Evolutionary conservation across 140 eudicot genomes (phyloP).

Genomic region (Cichorium intybus): DNA sequence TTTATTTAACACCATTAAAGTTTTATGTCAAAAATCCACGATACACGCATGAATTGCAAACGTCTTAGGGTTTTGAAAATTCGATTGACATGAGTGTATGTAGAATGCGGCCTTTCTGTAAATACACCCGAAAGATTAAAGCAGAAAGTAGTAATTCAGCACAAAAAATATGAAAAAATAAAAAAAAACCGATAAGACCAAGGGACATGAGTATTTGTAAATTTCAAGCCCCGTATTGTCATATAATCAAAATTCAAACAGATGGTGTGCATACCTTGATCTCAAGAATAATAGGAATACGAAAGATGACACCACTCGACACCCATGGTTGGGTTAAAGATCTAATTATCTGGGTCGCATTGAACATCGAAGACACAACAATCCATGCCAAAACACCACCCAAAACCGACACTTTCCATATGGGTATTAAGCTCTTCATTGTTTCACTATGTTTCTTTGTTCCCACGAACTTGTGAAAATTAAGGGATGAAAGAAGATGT

Average conservation of each 20-base stretch:
- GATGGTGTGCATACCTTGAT: slow-evolving; percentile 75
- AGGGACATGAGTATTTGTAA: background rate
- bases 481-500: slow-evolving; percentile 15
- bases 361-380: slow-evolving; percentile 52
- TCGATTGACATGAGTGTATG: slow-evolving; percentile 10
- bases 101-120: slow-evolving; percentile 6
- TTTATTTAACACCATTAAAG: too few species aligned
- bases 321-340: slow-evolving; percentile 81
- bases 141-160: background rate
- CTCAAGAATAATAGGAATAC: slow-evolving; percentile 46
- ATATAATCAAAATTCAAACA: slow-evolving; percentile 30
- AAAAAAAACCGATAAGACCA: background rate
- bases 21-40: too few species aligned
- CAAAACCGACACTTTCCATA: slow-evolving; percentile 64
- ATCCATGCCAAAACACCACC: slow-evolving; percentile 70
- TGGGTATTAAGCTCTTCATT: slow-evolving; percentile 56
- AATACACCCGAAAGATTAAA: background rate
- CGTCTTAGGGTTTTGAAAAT: too few species aligned
- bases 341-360: slow-evolving; percentile 63
- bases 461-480: background rate
- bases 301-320: slow-evolving; percentile 41
- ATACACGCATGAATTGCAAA: too few species aligned
- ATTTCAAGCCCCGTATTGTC: slow-evolving; percentile 5
- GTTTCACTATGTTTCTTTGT: slow-evolving; percentile 3
- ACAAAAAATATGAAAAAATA: background rate